Evolutionary conservation across 768 basidiomycete species (phyloP), one percentile per base, ranked within the genome.

Genomic region (Pleurotus tuoliensis): DNA sequence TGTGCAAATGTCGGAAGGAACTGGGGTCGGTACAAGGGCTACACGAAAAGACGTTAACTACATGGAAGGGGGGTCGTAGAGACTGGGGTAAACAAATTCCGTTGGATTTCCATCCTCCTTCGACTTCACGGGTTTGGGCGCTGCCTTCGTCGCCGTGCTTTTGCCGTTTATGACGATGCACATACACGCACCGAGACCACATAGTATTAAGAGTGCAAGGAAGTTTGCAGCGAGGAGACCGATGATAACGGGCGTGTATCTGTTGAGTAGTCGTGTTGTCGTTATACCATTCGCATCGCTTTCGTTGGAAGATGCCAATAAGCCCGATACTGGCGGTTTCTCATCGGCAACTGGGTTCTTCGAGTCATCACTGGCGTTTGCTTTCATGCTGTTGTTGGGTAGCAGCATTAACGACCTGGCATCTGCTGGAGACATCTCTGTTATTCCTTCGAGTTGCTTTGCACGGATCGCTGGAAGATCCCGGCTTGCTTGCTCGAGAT

Each of bases 401-500:
- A 7, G 30, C 4, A 47, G 25, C 13, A 24, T 5, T n/a, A 2
- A 22, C 20, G 46, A 18, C 13, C 20, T 6, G 4, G 25, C 13
- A 6, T 47, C 46, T 13, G 22, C 22, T 5, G 46, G 46, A 18
- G 46, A 47, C 7, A 25, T 0, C 13, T 7, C 46, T 22, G 13
- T 16, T 13, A 47, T 5, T 5, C 46, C 46, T 25, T 22, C 22
- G 13, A 47, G 22, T 16, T n/a, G n/a, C 20, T 13, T 16, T 18
- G 46, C n/a, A 47, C 46, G 46, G 46, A 47, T 24, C 6, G 4
- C 20, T 22, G 20, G 13, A 25, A 25, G 25, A 13, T 47, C 46
- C 13, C 1, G 16, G 46, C 2, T 6, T 0, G 46, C 46, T 16
- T n/a, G 13, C 12, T 22, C 20, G 9, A 24, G 13, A 60, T 82